Evolutionary conservation across 1,284 basidiomycete species (phyloP), one percentile per base, ranked within the genome.

Genomic region (Ustanciosporium gigantosporum): DNA sequence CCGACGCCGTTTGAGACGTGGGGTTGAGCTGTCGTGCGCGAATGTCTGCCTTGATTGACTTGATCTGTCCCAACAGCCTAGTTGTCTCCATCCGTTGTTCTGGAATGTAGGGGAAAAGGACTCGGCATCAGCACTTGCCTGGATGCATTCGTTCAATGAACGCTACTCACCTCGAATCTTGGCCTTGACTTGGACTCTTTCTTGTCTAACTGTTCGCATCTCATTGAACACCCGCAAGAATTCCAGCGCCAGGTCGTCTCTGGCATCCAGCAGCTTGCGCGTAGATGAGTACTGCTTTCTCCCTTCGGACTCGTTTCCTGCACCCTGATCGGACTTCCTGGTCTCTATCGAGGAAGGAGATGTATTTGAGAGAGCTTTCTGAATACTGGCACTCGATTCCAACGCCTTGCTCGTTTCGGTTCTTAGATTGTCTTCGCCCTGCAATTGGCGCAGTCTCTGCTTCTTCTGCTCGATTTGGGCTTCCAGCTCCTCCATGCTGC

Each of bases 191-290:
- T 25, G 19, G 0, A 43, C 9, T 16, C 62, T 46, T 31, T 66
- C 37, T 38, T 46, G 20, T 34, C 44, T 49, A n/a, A 60, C 32
- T 25, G 45, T 25, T 13, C 44, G 24, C 5, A 43, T 49, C 36
- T 60, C 38, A 20, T 59, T 46, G 34, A 56, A 59, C 11, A 52
- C 31, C 39, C 42, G 44, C 9, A 66, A 34, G 22, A 66, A 66
- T 25, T 52, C 62, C 16, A 66, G 36, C 17, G 62, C 62, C 25
- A 52, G 52, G 25, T 66, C 57, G 17, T 66, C 62, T 22, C 62
- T 43, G 25, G 51, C 24, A 11, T 66, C 45, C 15, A 66, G 42
- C 36, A 66, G 42, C 29, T 66, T 15, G 5, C 62, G 35, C 19
- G 62, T 66, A n/a, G 56, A 41, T 11, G 51, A 36, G 24, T 59